Base-by-base conservation (phyloP, 2,329 filamentous ascomycete species). In the Chalaropsis ovoidea region DNA sequence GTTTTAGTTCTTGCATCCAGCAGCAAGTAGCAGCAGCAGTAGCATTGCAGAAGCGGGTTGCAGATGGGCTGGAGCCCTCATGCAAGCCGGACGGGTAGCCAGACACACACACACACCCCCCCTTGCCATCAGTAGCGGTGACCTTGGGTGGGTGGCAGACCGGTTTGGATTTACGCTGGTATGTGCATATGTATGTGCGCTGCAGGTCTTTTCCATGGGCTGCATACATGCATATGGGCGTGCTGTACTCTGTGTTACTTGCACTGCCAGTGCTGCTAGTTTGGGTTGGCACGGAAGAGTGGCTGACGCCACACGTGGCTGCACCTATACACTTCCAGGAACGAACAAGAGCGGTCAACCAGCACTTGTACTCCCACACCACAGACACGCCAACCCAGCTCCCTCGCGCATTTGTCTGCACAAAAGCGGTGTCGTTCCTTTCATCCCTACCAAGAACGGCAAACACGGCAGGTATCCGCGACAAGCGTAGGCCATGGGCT, bases 21-120 rank as follows among this genome's bases (percentile, higher is more conserved):
- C 31, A 31, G 52, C 27, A 31, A 13, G 13, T 6, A 17, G 27
- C 52, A 56, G 15, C 17, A 31, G 52, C 13, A 43, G 52, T 56
- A 17, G 52, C 22, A 56, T 31, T 56, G 52, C 52, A 56, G 52
- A 17, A 56, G 52, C 52, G 52, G 27, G 27, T 56, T 56, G 52
- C 52, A 56, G 45, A 49, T 49, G 45, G 45, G 22, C 27, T 15
- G 27, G 22, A 31, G 52, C 22, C 24, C 22, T 31, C 22, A 31
- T 31, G 52, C 52, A 56, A 56, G 22, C 52, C 22, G 22, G 52
- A 56, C 47, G 47, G 47, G 52, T 31, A 56, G 17, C 7, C 13
- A 31, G 22, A 31, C 27, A 19, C 24, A 31, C 17, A 10, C 13
- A 54, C 17, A 19, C 24, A 54, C 19, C 3, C 49, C 22, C 15